Conservation (phyloP, 2,329 filamentous ascomycete species). For the Capronia epimyces region DNA sequence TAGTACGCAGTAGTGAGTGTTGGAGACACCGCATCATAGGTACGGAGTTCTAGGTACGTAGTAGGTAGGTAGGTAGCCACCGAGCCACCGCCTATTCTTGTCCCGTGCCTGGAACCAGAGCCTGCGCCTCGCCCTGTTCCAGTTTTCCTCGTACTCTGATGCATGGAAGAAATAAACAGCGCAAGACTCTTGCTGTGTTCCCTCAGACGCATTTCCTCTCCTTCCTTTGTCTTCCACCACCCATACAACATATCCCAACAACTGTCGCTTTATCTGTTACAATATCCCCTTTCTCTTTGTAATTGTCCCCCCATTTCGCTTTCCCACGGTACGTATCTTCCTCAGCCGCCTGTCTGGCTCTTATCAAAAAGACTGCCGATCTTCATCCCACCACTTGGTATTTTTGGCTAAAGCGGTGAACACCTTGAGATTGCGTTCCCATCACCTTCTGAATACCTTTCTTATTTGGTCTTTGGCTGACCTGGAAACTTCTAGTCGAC, state of each 20-base stretch:
- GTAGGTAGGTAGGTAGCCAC: not conserved
- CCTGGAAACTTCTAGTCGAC: constrained; percentile 8
- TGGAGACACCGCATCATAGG: not conserved
- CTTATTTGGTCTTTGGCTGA: constrained; percentile 5
- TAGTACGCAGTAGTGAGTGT: not conserved
- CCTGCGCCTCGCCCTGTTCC: not conserved
- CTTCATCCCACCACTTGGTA: constrained; percentile 1
- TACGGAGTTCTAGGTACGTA: not conserved
- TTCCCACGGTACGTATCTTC: constrained; percentile 17
- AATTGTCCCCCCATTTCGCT: not conserved
- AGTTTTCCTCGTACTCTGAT: not conserved
- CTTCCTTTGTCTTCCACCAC: constrained; percentile 2
- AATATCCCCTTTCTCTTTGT: constrained; percentile 4
- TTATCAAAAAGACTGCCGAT: constrained; percentile 7
- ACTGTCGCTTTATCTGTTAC: not conserved
- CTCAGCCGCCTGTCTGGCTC: constrained; percentile 7
- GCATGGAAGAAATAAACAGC: constrained; percentile 1
- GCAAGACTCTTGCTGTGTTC: not conserved
- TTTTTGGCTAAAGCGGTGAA: constrained; percentile 10
- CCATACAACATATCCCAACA: constrained; percentile 1
- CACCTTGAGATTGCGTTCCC: not conserved
- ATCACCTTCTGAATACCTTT: constrained; percentile 2
- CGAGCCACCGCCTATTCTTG: not conserved
- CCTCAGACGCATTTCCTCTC: constrained; percentile 1
- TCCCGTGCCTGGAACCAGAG: not conserved